Evolutionary conservation across 176 grass and related monocot genomes (phyloP).

Genomic region (Pontederia crassipes): DNA sequence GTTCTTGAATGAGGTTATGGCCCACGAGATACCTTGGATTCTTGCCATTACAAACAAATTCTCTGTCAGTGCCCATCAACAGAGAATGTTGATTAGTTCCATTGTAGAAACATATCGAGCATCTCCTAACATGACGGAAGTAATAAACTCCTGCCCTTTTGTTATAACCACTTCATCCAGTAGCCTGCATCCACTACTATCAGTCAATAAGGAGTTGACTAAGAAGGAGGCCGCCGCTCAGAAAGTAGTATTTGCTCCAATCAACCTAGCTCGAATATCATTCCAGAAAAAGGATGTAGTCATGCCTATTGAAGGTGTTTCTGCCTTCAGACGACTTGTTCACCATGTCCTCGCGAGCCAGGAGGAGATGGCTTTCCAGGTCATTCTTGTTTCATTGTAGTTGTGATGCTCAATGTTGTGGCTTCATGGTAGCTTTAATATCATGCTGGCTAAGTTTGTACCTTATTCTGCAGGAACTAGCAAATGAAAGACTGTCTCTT

Average conservation of each 20-base stretch:
- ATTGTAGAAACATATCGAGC: constrained; percentile 69
- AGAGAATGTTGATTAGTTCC: constrained; percentile 48
- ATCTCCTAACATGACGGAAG: constrained; percentile 49
- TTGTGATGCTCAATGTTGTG: constrained; percentile 3
- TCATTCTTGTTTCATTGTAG: constrained; percentile 15
- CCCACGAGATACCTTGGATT: constrained; percentile 66
- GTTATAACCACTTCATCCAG: constrained; percentile 43
- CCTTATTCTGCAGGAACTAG: constrained; percentile 35
- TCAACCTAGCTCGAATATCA: constrained; percentile 34
- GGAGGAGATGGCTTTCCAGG: constrained; percentile 76
- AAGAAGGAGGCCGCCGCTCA: constrained; percentile 24
- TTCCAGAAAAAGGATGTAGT: constrained; percentile 60
- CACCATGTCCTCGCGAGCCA: constrained; percentile 46
- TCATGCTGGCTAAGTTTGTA: background rate
- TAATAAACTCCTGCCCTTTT: constrained; percentile 74
- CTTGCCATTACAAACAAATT: constrained; percentile 92
- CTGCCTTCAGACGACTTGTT: constrained; percentile 48
- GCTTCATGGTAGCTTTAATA: background rate
- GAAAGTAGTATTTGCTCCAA: constrained; percentile 27
- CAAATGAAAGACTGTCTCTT: constrained; percentile 46
- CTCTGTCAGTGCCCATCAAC: constrained; percentile 58
- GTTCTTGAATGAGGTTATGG: constrained; percentile 72
- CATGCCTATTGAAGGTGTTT: constrained; percentile 71
- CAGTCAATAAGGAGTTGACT: constrained; percentile 10
- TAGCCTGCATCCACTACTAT: constrained; percentile 22